These are phyloP conservation scores for Chrysopogon serrulatus DNA, from an alignment of 176 grass and related monocot genomes.

Conservation along the genomic window DNA sequence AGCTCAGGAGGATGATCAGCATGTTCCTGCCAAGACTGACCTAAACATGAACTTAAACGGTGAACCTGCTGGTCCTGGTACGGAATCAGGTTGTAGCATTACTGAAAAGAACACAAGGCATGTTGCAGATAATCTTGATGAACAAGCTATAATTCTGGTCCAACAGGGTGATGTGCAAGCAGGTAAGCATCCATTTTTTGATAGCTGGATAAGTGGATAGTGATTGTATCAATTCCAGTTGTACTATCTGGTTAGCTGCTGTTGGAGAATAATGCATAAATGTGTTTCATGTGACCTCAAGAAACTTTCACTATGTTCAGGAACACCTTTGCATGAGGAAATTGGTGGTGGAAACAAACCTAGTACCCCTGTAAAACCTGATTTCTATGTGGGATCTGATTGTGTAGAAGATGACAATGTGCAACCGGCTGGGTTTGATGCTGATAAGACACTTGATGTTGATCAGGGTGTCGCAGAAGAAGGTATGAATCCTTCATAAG, in stretches of 20 bases:
- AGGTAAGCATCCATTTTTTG: constrained; percentile 1
- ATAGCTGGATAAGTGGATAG: background rate
- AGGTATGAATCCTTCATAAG: no score
- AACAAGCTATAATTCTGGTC: background rate
- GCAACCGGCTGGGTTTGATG: no score
- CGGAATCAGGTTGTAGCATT: constrained; percentile 4
- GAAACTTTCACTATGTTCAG: background rate
- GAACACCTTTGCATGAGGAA: no score
- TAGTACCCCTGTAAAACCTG: no score
- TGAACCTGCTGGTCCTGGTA: no score
- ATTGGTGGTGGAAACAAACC: no score
- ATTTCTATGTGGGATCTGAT: no score
- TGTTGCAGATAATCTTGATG: background rate
- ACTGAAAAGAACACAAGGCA: background rate
- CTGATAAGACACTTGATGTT: no score
- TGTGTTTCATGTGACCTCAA: background rate
- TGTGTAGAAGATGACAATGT: no score
- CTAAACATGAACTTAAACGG: background rate
- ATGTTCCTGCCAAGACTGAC: background rate
- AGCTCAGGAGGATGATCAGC: background rate
- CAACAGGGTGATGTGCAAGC: constrained; percentile 3
- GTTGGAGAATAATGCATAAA: constrained; percentile 10
- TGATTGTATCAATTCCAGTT: background rate
- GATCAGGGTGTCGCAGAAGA: no score
- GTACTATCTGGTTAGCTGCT: background rate